Evolutionary conservation across 495 filamentous ascomycete species (phyloP).

Genomic region (Hyaloscypha variabilis): DNA sequence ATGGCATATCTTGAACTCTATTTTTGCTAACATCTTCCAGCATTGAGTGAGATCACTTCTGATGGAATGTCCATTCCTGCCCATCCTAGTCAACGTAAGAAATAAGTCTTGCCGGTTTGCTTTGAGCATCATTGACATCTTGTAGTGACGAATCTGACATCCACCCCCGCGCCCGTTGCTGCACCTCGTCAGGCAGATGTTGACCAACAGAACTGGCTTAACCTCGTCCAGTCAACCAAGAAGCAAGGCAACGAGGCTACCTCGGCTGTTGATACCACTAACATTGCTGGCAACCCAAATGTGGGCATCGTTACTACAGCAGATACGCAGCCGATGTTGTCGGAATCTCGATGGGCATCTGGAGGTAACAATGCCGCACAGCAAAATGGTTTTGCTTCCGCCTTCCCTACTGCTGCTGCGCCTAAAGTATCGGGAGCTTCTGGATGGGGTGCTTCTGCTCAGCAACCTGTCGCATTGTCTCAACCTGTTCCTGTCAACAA

Average conservation of each 20-base stretch:
- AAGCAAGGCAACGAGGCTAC: too few relatives aligned
- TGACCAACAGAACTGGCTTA: not conserved
- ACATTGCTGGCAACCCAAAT: not conserved
- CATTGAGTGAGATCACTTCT: not conserved
- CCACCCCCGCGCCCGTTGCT: not conserved
- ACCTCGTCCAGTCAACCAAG: too few relatives aligned
- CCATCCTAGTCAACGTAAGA: not conserved
- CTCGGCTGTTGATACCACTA: not conserved
- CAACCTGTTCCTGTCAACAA: not conserved
- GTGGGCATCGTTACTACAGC: not conserved
- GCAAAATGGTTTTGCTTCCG: not conserved
- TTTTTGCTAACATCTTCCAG: not conserved
- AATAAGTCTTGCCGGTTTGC: not conserved
- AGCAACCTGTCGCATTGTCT: not conserved
- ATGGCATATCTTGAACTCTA: not conserved
- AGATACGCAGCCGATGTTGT: not conserved
- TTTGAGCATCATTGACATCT: not conserved
- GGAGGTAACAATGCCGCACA: not conserved
- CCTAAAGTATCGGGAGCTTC: not conserved
- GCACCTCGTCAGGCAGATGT: not conserved
- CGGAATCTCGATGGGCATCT: not conserved
- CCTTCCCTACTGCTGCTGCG: not conserved
- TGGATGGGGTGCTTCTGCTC: not conserved
- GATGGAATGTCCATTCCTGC: slow-evolving; percentile 9
- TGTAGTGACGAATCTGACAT: not conserved